These are phyloP conservation scores for Magnusiomyces tetraspermus DNA, from an alignment of 1,139 yeast genomes.

Conservation along the genomic window DNA sequence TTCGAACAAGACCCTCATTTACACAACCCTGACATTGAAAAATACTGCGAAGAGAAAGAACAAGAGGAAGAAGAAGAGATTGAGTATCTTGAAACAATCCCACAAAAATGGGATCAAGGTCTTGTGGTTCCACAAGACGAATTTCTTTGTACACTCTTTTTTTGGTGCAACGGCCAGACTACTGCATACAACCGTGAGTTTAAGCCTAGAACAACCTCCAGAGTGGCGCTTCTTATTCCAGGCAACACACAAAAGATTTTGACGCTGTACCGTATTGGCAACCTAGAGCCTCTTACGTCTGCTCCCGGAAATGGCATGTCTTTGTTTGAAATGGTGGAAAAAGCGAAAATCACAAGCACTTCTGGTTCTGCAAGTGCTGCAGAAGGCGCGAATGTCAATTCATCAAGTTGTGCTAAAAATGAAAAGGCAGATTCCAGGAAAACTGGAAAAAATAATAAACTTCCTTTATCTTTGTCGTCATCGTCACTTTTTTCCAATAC, in stretches of 20 bases:
- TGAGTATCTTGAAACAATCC: neutral
- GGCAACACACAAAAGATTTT: constrained; percentile 6
- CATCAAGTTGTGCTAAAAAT: no score
- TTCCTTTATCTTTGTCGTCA: no score
- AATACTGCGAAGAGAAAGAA: neutral
- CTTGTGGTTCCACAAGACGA: neutral
- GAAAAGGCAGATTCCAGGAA: no score
- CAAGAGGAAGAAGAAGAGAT: neutral
- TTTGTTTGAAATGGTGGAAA: neutral
- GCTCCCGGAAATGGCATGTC: neutral
- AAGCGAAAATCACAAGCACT: no score
- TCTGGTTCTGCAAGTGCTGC: neutral
- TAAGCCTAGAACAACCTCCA: constrained; percentile 8
- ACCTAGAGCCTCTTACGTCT: neutral
- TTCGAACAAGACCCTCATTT: no score
- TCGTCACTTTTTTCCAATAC: no score
- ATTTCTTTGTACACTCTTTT: constrained; percentile 4
- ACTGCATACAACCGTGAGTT: constrained; percentile 10
- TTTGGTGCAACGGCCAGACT: constrained; percentile 2
- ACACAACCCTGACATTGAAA: no score
- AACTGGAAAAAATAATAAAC: no score
- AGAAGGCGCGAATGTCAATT: neutral
- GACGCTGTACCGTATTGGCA: neutral
- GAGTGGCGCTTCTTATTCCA: constrained; percentile 11
- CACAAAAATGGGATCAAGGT: constrained; percentile 5